Evolutionary conservation across 805 yeast species (phyloP).

Genomic region (Pichia nakasei): DNA sequence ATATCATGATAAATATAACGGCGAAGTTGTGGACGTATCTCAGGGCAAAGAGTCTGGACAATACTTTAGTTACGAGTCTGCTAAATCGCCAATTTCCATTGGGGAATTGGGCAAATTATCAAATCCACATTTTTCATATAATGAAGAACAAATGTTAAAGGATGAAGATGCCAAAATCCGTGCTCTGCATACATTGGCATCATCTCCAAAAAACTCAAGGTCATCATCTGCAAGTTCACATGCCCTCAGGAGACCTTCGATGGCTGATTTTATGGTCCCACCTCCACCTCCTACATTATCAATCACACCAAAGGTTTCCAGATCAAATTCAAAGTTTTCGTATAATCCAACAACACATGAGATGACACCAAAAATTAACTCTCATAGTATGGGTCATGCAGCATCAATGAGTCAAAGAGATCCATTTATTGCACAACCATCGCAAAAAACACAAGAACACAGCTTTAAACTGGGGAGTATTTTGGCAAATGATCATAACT

Average conservation of each 20-base stretch:
- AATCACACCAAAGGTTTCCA: conserved; percentile 7
- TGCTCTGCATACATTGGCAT: conserved; percentile 42
- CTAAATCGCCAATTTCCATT: neutral
- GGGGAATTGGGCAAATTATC: conserved; percentile 6
- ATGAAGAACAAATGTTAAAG: conserved; percentile 54
- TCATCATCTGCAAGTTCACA: conserved; percentile 19
- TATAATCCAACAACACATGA: conserved; percentile 24
- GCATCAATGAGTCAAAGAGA: neutral
- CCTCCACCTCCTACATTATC: conserved; percentile 30
- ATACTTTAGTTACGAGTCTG: neutral
- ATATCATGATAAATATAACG: neutral
- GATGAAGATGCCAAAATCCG: conserved; percentile 61
- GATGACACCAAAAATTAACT: conserved; percentile 9
- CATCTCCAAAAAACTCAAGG: conserved; percentile 22
- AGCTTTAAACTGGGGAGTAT: conserved; percentile 37
- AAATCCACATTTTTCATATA: conserved; percentile 49
- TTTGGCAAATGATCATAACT: conserved; percentile 39
- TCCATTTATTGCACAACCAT: neutral
- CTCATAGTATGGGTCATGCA: neutral
- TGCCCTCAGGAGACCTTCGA: conserved; percentile 25
- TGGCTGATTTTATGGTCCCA: conserved; percentile 29
- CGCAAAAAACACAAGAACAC: conserved; percentile 18
- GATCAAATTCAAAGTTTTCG: conserved; percentile 15
- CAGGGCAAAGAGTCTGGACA: neutral
- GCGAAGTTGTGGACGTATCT: neutral